phyloP scores from a whole-genome alignment of 208 protist genomes.

The Tritrichomonas foetus region DNA sequence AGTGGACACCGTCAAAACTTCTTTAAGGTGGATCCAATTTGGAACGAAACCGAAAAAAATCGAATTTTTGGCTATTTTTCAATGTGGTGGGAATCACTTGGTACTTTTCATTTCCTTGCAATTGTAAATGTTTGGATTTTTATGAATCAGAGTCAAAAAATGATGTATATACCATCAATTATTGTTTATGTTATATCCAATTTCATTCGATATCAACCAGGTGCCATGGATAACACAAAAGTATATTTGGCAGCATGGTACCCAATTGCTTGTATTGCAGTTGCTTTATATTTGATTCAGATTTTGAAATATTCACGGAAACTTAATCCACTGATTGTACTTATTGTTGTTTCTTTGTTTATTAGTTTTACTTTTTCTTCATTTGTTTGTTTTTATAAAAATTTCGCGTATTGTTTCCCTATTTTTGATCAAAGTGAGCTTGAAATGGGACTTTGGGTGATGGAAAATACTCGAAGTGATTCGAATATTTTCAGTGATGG shows the following conservation, averaged over 20 bases:
- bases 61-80: not conserved
- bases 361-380: not conserved
- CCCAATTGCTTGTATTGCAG: not conserved
- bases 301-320: not conserved
- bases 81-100: not conserved
- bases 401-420: not conserved
- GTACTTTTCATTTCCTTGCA: not conserved
- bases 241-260: not conserved
- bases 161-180: not conserved
- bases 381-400: not conserved
- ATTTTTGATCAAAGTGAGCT: not conserved
- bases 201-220: not conserved
- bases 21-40: not conserved
- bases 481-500: not conserved
- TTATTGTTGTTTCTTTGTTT: not conserved
- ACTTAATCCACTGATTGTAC: not conserved
- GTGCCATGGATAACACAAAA: constrained; percentile 12
- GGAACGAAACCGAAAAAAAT: not conserved
- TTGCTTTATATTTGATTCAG: not conserved
- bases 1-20: not conserved
- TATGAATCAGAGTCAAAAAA: not conserved
- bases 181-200: not conserved
- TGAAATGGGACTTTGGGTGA: not conserved
- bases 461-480: not conserved
- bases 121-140: not conserved